A percentile compares a stretch with the other conserved stretches of the same genome.
Evolutionary conservation across 345 rosid genomes (phyloP).

Genomic region (Carallia brachiata): DNA sequence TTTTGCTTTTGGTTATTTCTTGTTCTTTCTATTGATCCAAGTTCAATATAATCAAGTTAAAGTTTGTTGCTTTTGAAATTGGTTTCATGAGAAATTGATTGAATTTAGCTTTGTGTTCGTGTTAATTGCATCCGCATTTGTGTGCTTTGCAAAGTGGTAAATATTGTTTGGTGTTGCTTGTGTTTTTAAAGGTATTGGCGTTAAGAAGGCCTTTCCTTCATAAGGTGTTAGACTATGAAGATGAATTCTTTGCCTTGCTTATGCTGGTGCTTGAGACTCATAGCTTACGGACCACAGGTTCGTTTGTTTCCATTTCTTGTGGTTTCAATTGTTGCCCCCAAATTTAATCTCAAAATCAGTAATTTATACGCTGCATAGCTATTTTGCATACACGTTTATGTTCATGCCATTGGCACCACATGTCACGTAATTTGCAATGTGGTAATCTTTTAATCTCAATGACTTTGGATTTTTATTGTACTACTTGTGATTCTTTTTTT

Average conservation of each 20-base stretch:
- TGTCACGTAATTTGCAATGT: background rate
- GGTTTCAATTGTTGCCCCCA: background rate
- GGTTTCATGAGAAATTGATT: background rate
- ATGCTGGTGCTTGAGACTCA: conserved; percentile 91
- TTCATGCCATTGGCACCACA: background rate
- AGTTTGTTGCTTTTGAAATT: background rate
- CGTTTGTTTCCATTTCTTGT: background rate
- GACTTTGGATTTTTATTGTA: too few relatives aligned
- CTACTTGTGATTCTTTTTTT: too few relatives aligned
- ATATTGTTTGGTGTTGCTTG: conserved; percentile 8
- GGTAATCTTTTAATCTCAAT: background rate
- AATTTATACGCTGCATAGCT: background rate
- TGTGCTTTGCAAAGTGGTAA: background rate
- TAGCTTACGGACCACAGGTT: conserved; percentile 91
- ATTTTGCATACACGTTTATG: background rate
- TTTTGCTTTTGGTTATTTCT: background rate
- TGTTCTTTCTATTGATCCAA: background rate
- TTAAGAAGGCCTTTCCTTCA: conserved; percentile 88
- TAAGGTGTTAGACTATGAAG: conserved; percentile 85
- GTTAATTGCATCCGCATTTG: too few relatives aligned
- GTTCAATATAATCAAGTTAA: background rate
- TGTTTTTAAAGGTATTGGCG: conserved; percentile 72
- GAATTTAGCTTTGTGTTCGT: too few relatives aligned
- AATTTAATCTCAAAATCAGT: background rate
- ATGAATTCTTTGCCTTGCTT: conserved; percentile 86